Conservation (phyloP, 805 yeast genomes). For the Metahyphopichia silvanorum region DNA sequence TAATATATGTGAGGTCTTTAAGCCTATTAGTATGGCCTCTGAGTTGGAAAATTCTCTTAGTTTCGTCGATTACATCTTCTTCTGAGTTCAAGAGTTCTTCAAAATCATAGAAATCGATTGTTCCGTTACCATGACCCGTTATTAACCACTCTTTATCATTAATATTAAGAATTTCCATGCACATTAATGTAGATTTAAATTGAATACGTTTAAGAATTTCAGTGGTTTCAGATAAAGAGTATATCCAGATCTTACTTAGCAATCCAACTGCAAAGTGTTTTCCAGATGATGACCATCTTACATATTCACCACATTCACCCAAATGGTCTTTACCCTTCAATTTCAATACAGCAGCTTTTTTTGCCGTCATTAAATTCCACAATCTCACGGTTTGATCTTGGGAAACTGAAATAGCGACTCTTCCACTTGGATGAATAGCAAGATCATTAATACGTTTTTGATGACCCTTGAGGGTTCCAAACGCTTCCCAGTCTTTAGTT, state of each 20-base stretch:
- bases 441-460: constrained; percentile 78
- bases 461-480: constrained; percentile 88
- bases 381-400: constrained; percentile 78
- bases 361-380: constrained; percentile 97
- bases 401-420: constrained; percentile 87
- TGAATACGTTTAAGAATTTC: constrained; percentile 52
- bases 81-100: constrained; percentile 18
- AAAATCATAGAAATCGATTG: constrained; percentile 54
- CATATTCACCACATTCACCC: constrained; percentile 62
- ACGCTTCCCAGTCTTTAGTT: constrained; percentile 93
- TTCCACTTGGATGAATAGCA: constrained; percentile 85
- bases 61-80: constrained; percentile 22
- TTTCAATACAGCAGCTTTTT: constrained; percentile 83
- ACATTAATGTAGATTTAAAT: constrained; percentile 61
- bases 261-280: constrained; percentile 74
- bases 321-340: constrained; percentile 64
- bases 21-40: constrained; percentile 85
- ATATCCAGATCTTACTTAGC: constrained; percentile 60
- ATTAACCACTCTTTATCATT: constrained; percentile 55
- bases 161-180: constrained; percentile 49
- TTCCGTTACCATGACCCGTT: constrained; percentile 71
- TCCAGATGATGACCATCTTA: constrained; percentile 69
- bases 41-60: constrained; percentile 45
- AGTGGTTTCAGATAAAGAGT: constrained; percentile 55
- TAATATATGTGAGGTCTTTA: constrained; percentile 65